A percentile compares a stretch with the other conserved stretches of the same genome.
Evolutionary conservation across 495 filamentous ascomycete species (phyloP).

Genomic region (Xylaria castorea): DNA sequence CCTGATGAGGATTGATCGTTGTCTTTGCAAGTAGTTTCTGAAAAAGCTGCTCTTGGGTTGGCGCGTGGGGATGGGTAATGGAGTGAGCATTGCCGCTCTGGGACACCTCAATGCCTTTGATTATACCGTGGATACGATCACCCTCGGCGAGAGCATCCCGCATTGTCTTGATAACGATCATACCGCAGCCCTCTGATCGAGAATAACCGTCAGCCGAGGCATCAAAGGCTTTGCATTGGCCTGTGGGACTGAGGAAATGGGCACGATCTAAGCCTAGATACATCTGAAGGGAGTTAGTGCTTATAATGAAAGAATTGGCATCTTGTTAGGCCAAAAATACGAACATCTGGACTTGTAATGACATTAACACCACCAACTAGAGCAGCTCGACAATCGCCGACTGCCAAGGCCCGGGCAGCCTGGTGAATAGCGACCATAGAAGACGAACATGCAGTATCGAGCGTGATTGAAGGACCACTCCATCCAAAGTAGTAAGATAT

Average conservation of each 20-base stretch:
- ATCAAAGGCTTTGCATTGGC: conserved; percentile 35
- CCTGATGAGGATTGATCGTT: conserved; percentile 44
- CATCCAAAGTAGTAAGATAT: conserved; percentile 54
- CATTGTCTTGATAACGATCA: conserved; percentile 58
- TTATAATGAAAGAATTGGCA: neutral
- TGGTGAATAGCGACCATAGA: conserved; percentile 51
- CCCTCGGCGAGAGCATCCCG: conserved; percentile 49
- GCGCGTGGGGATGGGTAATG: conserved; percentile 53
- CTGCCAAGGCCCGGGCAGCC: conserved; percentile 46
- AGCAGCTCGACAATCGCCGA: conserved; percentile 67
- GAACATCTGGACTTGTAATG: conserved; percentile 72
- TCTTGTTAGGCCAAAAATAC: conserved; percentile 57
- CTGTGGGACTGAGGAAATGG: conserved; percentile 45
- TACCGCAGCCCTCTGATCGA: conserved; percentile 59
- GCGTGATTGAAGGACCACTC: conserved; percentile 54
- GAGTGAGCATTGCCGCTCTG: conserved; percentile 52
- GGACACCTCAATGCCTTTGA: conserved; percentile 55
- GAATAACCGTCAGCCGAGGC: conserved; percentile 62
- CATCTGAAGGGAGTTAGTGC: conserved; percentile 55
- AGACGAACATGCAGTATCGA: conserved; percentile 61
- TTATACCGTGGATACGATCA: conserved; percentile 58
- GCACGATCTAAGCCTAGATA: conserved; percentile 60
- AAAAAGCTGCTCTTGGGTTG: conserved; percentile 55
- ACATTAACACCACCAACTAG: conserved; percentile 67
- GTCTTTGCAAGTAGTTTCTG: conserved; percentile 44